A percentile compares a stretch with the other conserved stretches of the same genome.
phyloP scores from a whole-genome alignment of 352 stramenopile species.

The Phytopythium mirpurense region DNA sequence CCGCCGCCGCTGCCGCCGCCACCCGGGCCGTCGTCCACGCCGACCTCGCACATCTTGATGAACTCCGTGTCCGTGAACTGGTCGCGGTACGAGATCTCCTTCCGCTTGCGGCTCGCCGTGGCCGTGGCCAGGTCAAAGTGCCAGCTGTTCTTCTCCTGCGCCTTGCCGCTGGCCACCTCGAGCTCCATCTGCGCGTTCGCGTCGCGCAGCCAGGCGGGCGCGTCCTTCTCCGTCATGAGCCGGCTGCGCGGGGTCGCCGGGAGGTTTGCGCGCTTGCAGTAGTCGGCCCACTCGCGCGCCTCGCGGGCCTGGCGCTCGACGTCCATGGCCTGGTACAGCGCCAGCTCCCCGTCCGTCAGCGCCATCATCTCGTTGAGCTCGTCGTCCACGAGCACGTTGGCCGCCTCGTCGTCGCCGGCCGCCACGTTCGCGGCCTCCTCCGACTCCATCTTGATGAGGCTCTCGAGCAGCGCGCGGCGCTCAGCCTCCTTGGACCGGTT shows the following conservation, averaged over 20 bases:
- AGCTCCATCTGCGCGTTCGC: slow-evolving; percentile 59
- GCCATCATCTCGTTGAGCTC: slow-evolving; percentile 90
- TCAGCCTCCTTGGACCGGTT: slow-evolving; percentile 85
- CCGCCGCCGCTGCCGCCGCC: slow-evolving; percentile 8
- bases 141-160: slow-evolving; percentile 53
- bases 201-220: slow-evolving; percentile 68
- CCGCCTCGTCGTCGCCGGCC: slow-evolving; percentile 56
- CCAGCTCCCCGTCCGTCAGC: slow-evolving; percentile 79
- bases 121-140: slow-evolving; percentile 55
- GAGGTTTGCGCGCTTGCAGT: slow-evolving; percentile 57
- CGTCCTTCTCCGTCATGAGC: slow-evolving; percentile 69
- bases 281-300: slow-evolving; percentile 56
- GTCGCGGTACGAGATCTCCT: slow-evolving; percentile 85
- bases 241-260: slow-evolving; percentile 37
- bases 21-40: slow-evolving; percentile 37
- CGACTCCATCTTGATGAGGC: slow-evolving; percentile 86
- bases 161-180: slow-evolving; percentile 38
- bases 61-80: slow-evolving; percentile 86
- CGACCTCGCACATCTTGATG: slow-evolving; percentile 86
- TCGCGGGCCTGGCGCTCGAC: slow-evolving; percentile 55
- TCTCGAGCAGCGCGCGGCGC: slow-evolving; percentile 79
- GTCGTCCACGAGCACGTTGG: slow-evolving; percentile 70
- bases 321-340: slow-evolving; percentile 74
- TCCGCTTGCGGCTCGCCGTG: slow-evolving; percentile 53
- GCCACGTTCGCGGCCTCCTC: slow-evolving; percentile 71